Evolutionary conservation across 495 filamentous ascomycete genomes (phyloP).

Genomic region (Melanomma pulvis-pyrius): DNA sequence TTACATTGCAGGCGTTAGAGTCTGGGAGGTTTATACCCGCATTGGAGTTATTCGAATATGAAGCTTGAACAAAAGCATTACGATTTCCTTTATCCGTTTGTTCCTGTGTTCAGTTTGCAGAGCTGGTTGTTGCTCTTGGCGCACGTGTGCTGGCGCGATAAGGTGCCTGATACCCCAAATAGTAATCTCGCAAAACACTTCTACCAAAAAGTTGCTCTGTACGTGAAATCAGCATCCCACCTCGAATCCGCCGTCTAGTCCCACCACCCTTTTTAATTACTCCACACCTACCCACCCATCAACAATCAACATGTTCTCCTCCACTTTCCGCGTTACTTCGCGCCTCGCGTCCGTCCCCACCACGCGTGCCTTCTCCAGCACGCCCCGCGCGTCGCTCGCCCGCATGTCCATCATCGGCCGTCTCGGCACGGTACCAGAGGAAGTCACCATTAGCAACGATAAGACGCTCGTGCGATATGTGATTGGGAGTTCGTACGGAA

Average conservation of each 20-base stretch:
- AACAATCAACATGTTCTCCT: constrained; percentile 18
- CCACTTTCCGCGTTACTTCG: constrained; percentile 44
- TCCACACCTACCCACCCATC: neutral
- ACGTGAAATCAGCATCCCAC: neutral
- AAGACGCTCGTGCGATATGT: constrained; percentile 69
- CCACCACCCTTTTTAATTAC: neutral
- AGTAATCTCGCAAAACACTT: neutral
- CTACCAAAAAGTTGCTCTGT: neutral
- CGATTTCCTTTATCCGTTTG: neutral
- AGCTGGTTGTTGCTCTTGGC: neutral
- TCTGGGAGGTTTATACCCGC: constrained; percentile 19
- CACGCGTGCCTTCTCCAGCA: constrained; percentile 61
- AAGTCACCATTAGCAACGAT: constrained; percentile 65
- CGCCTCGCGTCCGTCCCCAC: constrained; percentile 44
- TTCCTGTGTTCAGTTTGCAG: neutral
- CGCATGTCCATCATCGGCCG: constrained; percentile 75
- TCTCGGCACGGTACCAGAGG: constrained; percentile 70
- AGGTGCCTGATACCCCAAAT: neutral
- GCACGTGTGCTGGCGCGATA: neutral
- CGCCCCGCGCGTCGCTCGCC: constrained; percentile 52
- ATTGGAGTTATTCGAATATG: neutral
- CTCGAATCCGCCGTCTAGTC: neutral
- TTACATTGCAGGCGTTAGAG: constrained; percentile 27
- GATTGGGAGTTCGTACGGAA: constrained; percentile 62
- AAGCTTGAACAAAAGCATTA: neutral